Percentiles rank a stretch among this genome's conserved stretches.
Conservation (phyloP, 2,329 filamentous ascomycete genomes). For the Pseudocercospora fijiensis region DNA sequence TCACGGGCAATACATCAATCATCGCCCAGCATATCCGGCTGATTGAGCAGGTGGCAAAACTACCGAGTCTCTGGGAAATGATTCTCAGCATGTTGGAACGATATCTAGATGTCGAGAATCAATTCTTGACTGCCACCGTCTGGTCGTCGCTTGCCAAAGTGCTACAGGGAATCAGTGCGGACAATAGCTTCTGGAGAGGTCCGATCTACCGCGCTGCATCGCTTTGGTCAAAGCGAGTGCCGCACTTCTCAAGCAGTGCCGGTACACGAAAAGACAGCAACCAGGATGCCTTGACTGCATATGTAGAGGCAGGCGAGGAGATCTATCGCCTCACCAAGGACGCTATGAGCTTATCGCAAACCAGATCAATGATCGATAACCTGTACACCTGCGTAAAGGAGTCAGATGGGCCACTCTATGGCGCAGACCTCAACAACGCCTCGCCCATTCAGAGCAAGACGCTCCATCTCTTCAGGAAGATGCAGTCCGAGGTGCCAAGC, state of each 20-base stretch:
- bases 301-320: conserved; percentile 71
- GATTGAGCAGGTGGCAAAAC: conserved; percentile 64
- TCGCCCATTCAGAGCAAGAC: conserved; percentile 72
- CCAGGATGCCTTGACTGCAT: conserved; percentile 81
- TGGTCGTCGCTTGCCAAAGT: conserved; percentile 44
- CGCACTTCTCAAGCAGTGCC: conserved; percentile 18
- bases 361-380: conserved; percentile 68
- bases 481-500: conserved; percentile 64
- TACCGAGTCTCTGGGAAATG: conserved; percentile 72
- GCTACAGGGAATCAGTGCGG: conserved; percentile 36
- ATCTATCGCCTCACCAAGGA: conserved; percentile 73
- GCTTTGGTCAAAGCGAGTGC: conserved; percentile 36
- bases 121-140: conserved; percentile 45
- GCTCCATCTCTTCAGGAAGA: conserved; percentile 64
- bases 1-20: conserved; percentile 70
- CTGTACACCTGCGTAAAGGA: conserved; percentile 69
- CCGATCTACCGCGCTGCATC: conserved; percentile 33
- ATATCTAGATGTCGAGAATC: conserved; percentile 44
- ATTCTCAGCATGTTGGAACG: conserved; percentile 67
- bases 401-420: conserved; percentile 66
- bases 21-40: conserved; percentile 74
- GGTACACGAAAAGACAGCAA: conserved; percentile 48
- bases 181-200: conserved; percentile 28
- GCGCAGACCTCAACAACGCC: conserved; percentile 69
- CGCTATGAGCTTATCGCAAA: conserved; percentile 61